A percentile compares a stretch with the other conserved stretches of the same genome.
Evolutionary conservation across 2,329 filamentous ascomycete species (phyloP).

Genomic region (Epichloe glyceriae): DNA sequence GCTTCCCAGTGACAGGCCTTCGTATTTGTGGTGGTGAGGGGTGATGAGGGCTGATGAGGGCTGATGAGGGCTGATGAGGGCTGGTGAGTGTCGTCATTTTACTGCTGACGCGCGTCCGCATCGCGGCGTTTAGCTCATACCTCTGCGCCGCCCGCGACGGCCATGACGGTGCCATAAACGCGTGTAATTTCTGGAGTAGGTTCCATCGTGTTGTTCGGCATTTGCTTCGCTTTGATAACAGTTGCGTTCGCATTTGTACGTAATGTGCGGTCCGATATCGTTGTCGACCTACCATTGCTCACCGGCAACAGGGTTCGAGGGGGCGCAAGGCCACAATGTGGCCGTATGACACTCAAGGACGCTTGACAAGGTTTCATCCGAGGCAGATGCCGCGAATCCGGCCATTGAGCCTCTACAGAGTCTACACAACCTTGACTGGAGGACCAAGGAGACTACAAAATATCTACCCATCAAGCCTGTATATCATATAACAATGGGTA

Average conservation of each 20-base stretch:
- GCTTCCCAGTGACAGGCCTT: too few species aligned
- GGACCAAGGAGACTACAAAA: conserved; percentile 21
- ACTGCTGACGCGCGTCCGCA: too few species aligned
- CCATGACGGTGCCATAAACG: too few species aligned
- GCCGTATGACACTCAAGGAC: neutral
- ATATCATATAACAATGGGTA: conserved; percentile 44
- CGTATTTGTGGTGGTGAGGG: too few species aligned
- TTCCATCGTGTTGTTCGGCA: neutral
- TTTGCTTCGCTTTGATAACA: neutral
- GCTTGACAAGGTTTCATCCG: neutral
- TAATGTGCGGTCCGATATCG: too few species aligned
- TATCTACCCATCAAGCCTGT: conserved; percentile 37
- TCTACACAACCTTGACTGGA: conserved; percentile 33
- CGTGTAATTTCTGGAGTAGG: neutral
- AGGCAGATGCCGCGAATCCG: neutral
- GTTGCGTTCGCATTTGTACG: neutral
- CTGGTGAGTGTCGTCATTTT: too few species aligned
- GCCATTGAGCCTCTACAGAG: conserved; percentile 13
- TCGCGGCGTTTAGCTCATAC: too few species aligned
- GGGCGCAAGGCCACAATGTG: neutral
- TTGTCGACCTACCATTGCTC: neutral
- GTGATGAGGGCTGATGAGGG: too few species aligned
- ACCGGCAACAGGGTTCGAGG: neutral
- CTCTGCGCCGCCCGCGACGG: too few species aligned
- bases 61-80: too few species aligned